Evolutionary conservation across 2,329 filamentous ascomycete genomes (phyloP), one percentile per base, ranked within the genome.

Genomic region (Phyllosticta capitalensis): DNA sequence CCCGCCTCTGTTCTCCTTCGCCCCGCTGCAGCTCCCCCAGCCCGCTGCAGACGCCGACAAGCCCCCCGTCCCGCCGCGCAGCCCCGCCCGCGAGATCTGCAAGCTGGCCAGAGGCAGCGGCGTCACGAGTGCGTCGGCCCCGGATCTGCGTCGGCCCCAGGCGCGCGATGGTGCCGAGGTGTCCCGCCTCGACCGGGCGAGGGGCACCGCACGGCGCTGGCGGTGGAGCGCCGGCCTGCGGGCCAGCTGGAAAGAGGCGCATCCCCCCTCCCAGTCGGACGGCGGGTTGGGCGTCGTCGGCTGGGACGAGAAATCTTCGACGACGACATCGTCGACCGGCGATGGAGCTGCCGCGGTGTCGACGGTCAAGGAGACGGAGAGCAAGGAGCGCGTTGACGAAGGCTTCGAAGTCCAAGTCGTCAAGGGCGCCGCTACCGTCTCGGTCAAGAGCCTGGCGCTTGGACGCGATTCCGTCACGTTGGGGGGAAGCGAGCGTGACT

Each of bases 381-480:
- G 67, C 67, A 9, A 65, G 64, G 20, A 65, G 64, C 14, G 61
- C 59, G 52, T 69, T 67, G 21, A 58, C 62, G 19, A 67, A 52
- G 63, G 64, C 38, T 45, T 45, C 38, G 38, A 45, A 5, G 38
- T 45, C 12, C 38, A 45, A n/a, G 14, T n/a, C 38, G 38, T 45
- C 38, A 45, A 45, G 14, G 38, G 38, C 38, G 38, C 14, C 5
- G 38, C 38, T 14, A 45, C 7, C 38, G 14, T 45, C 14, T 45
- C 38, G 14, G 38, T 45, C 38, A 45, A 45, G 38, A 45, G 38
- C n/a, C 2, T 45, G 38, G 38, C 38, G 1, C 17, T 45, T n/a
- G 38, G 14, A n/a, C 38, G 38, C 3, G 38, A 45, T 6, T 45
- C 38, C 1, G 38, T 45, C 3, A 45, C 38, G 1, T n/a, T 45